These are phyloP conservation scores for Myxozyma lipomycoides DNA, from an alignment of 805 yeast genomes.

Conservation along the genomic window DNA sequence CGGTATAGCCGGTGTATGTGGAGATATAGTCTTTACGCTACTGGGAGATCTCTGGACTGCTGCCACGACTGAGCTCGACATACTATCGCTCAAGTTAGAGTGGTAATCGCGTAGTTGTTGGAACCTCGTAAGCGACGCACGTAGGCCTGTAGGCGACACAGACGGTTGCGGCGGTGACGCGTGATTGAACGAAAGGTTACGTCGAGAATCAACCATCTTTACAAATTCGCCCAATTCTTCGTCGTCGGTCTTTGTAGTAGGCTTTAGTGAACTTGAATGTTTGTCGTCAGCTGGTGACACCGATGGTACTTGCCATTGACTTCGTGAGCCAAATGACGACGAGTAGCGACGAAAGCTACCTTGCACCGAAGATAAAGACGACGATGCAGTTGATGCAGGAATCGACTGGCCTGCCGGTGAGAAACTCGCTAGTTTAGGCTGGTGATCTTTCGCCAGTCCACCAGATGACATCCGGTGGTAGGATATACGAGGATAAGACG, in stretches of 20 bases:
- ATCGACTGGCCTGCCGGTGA: background rate
- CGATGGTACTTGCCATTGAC: constrained; percentile 11
- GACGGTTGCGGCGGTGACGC: constrained; percentile 5
- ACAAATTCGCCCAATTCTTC: constrained; percentile 59
- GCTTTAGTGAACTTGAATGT: background rate
- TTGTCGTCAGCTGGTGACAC: background rate
- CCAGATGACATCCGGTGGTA: constrained; percentile 44
- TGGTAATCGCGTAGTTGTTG: constrained; percentile 37
- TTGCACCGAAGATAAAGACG: background rate
- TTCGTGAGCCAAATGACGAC: constrained; percentile 20
- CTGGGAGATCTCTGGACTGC: background rate
- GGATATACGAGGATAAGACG: constrained; percentile 41
- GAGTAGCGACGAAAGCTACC: constrained; percentile 10
- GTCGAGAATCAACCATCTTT: constrained; percentile 61
- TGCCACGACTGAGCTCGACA: constrained; percentile 31
- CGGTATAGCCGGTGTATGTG: constrained; percentile 32
- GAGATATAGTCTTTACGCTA: constrained; percentile 21
- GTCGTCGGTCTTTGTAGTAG: constrained; percentile 36
- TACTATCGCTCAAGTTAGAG: constrained; percentile 37
- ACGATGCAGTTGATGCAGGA: constrained; percentile 4
- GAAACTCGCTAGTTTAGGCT: background rate
- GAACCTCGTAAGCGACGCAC: constrained; percentile 34
- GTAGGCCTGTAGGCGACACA: too few relatives aligned
- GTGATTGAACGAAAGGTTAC: constrained; percentile 42
- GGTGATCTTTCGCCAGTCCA: too few relatives aligned